Evolutionary conservation across 2,329 filamentous ascomycete genomes (phyloP).

Genomic region (Xylariales sp.): DNA sequence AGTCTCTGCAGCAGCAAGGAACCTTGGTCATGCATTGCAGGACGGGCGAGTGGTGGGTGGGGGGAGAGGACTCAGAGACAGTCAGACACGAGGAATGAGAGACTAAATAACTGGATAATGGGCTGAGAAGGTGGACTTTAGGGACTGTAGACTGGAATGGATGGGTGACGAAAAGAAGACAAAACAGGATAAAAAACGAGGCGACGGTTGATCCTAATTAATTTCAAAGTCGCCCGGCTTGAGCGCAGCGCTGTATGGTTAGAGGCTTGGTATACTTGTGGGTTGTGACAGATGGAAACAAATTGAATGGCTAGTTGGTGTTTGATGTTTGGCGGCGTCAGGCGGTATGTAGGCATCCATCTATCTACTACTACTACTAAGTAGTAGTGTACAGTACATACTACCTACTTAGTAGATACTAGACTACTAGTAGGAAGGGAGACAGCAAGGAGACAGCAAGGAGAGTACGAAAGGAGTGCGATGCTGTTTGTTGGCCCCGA

Average conservation of each 20-base stretch:
- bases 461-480: not conserved
- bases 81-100: slow-evolving; percentile 14
- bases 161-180: not conserved
- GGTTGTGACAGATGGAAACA: slow-evolving; percentile 15
- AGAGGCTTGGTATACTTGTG: slow-evolving; percentile 7
- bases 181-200: not conserved
- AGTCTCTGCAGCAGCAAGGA: slow-evolving; percentile 31
- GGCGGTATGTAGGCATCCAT: not conserved
- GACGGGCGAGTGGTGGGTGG: slow-evolving; percentile 30
- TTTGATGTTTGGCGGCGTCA: not conserved
- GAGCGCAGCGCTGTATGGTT: not conserved
- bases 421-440: not conserved
- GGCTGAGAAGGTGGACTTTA: slow-evolving; percentile 4
- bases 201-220: slow-evolving; percentile 1
- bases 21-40: slow-evolving; percentile 37
- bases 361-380: too few species aligned
- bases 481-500: slow-evolving; percentile 1
- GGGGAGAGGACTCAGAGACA: slow-evolving; percentile 9
- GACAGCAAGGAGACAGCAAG: not conserved
- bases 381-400: not conserved
- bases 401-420: not conserved
- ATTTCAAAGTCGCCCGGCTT: slow-evolving; percentile 10
- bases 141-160: slow-evolving; percentile 3
- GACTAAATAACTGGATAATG: slow-evolving; percentile 20
- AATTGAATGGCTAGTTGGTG: not conserved